Percentiles rank a stretch among this genome's conserved stretches.
Evolutionary conservation across 2,329 filamentous ascomycete genomes (phyloP).

Genomic region (Scedosporium dehoogii): DNA sequence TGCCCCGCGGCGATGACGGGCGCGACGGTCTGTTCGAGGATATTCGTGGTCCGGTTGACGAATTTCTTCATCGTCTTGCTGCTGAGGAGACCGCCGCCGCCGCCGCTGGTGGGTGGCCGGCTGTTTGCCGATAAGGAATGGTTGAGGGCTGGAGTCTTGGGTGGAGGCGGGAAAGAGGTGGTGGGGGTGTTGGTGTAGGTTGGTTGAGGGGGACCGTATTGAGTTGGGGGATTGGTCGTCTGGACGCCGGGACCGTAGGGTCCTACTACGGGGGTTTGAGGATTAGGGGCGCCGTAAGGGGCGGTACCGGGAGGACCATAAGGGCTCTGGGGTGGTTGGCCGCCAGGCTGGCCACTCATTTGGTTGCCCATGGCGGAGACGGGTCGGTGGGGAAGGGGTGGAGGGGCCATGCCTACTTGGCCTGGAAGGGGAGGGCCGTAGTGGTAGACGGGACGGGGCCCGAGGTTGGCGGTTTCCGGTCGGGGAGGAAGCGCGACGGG

Average conservation of each 20-base stretch:
- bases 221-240: neutral
- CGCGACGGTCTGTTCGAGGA: slow-evolving; percentile 13
- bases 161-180: neutral
- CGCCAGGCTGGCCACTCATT: neutral
- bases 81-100: slow-evolving; percentile 10
- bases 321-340: neutral
- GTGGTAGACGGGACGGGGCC: neutral
- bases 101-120: neutral
- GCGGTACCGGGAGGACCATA: neutral
- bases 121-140: too few relatives aligned
- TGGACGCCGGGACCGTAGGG: neutral
- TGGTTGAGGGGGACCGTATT: neutral
- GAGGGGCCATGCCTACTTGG: neutral
- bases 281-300: neutral
- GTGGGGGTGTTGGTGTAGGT: neutral
- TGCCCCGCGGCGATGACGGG: slow-evolving; percentile 9
- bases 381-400: neutral
- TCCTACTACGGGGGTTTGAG: neutral
- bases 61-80: slow-evolving; percentile 13
- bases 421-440: neutral
- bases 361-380: neutral
- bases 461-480: neutral
- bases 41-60: slow-evolving; percentile 12
- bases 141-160: neutral
- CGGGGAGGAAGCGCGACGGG: neutral